Evolutionary conservation across 2,329 filamentous ascomycete genomes (phyloP).

Genomic region (Sarocladium brachiariae): DNA sequence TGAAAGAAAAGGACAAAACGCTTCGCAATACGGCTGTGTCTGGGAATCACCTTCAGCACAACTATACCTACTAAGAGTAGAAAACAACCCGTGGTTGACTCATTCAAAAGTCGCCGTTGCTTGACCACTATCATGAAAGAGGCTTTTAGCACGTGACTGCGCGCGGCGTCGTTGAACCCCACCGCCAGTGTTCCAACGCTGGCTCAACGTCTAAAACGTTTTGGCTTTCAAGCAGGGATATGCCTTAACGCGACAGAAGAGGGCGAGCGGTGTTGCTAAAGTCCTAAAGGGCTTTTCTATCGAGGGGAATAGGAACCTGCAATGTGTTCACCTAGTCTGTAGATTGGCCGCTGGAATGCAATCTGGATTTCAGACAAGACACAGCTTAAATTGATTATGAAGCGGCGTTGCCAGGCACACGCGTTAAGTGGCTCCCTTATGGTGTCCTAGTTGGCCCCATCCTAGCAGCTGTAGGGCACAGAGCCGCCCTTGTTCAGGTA

Average conservation of each 20-base stretch:
- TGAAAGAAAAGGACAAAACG: background rate
- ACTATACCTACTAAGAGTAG: background rate
- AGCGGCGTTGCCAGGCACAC: slow-evolving; percentile 7
- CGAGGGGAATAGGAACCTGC: background rate
- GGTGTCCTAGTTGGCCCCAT: background rate
- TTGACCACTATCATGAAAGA: background rate
- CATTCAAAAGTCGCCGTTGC: background rate
- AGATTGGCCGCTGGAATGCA: slow-evolving; percentile 2
- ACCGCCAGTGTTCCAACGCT: background rate
- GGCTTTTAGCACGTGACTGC: slow-evolving; percentile 1
- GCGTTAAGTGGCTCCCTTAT: slow-evolving; percentile 4
- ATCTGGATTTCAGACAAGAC: background rate
- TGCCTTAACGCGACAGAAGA: background rate
- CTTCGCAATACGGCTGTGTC: background rate
- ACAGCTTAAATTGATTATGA: slow-evolving; percentile 8
- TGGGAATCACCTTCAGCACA: background rate
- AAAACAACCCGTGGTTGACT: background rate
- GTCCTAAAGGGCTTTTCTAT: background rate
- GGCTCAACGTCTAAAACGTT: background rate
- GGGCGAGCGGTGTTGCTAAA: background rate
- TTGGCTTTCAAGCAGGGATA: background rate
- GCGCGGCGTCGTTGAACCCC: background rate
- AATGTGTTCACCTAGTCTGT: background rate
- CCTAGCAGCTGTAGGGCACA: background rate
- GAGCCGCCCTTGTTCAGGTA: background rate